phyloP scores from a whole-genome alignment of 2,329 filamentous ascomycete species.

The Corinectria fuckeliana region DNA sequence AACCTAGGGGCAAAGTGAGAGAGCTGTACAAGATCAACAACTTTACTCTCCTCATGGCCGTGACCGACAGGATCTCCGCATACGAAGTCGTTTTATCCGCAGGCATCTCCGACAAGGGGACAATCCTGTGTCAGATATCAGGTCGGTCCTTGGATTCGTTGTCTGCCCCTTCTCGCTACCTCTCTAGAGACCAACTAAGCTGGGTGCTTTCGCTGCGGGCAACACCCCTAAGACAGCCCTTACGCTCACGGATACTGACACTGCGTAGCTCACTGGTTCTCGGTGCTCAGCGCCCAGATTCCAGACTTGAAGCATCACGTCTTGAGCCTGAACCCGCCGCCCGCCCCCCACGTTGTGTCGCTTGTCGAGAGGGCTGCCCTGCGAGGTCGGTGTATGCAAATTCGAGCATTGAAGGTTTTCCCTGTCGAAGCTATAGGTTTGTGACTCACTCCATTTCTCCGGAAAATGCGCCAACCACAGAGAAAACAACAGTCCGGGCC shows the following conservation, averaged over 20 bases:
- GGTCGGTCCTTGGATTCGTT: conserved; percentile 20
- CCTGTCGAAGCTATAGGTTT: conserved; percentile 57
- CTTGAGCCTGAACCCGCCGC: conserved; percentile 52
- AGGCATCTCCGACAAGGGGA: conserved; percentile 61
- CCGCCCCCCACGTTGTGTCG: conserved; percentile 39
- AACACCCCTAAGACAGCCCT: neutral
- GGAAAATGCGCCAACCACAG: conserved; percentile 2
- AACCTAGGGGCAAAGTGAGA: conserved; percentile 69
- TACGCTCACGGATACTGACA: neutral
- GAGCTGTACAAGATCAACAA: conserved; percentile 81
- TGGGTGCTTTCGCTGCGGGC: no score
- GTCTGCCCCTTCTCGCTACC: neutral
- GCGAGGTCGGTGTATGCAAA: conserved; percentile 76
- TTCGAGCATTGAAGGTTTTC: conserved; percentile 75
- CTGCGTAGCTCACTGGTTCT: conserved; percentile 58
- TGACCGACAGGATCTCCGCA: conserved; percentile 90
- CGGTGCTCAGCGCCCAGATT: conserved; percentile 51
- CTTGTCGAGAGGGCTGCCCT: conserved; percentile 58
- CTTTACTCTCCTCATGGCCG: conserved; percentile 77
- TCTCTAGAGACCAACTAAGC: no score
- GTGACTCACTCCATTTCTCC: neutral
- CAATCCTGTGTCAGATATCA: conserved; percentile 53
- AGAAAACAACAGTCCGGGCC: conserved; percentile 65
- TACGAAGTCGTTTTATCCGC: conserved; percentile 93
- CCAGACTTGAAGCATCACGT: conserved; percentile 61